A percentile compares a stretch with the other conserved stretches of the same genome.
phyloP scores from a whole-genome alignment of 345 rosid species.

The Mallotus nudiflorus region DNA sequence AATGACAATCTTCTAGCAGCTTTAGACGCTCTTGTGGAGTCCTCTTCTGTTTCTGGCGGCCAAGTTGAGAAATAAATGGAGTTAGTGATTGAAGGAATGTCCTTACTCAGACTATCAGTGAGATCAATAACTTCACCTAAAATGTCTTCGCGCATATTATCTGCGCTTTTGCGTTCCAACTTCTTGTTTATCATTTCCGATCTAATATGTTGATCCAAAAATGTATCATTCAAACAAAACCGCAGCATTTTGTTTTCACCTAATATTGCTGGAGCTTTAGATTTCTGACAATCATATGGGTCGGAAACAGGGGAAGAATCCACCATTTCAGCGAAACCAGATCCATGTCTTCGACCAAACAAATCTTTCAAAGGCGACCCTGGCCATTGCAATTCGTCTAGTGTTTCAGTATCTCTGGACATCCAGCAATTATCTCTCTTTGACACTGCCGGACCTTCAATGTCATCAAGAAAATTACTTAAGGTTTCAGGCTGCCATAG shows the following conservation, averaged over 20 bases:
- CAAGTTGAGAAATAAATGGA: constrained; percentile 34
- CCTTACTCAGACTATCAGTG: constrained; percentile 37
- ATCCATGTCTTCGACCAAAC: constrained; percentile 38
- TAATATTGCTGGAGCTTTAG: constrained; percentile 20
- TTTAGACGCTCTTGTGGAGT: constrained; percentile 45
- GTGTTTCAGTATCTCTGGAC: constrained; percentile 39
- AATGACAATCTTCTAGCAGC: constrained; percentile 57
- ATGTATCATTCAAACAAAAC: constrained; percentile 29
- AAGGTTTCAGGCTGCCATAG: constrained; percentile 38
- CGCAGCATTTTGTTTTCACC: constrained; percentile 30
- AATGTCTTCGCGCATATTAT: constrained; percentile 39
- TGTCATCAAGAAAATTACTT: constrained; percentile 34
- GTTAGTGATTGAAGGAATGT: constrained; percentile 33
- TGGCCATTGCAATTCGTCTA: constrained; percentile 32
- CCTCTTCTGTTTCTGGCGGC: constrained; percentile 42
- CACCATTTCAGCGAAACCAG: constrained; percentile 28
- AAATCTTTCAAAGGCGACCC: constrained; percentile 37
- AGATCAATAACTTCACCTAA: constrained; percentile 60
- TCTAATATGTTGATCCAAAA: constrained; percentile 35
- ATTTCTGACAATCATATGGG: constrained; percentile 22
- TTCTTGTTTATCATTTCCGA: constrained; percentile 26
- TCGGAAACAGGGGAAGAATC: constrained; percentile 28
- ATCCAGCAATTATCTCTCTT: constrained; percentile 40
- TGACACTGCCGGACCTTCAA: constrained; percentile 32
- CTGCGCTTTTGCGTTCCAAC: constrained; percentile 30